phyloP scores from a whole-genome alignment of 2,329 filamentous ascomycete species.

The Periconia sp. region DNA sequence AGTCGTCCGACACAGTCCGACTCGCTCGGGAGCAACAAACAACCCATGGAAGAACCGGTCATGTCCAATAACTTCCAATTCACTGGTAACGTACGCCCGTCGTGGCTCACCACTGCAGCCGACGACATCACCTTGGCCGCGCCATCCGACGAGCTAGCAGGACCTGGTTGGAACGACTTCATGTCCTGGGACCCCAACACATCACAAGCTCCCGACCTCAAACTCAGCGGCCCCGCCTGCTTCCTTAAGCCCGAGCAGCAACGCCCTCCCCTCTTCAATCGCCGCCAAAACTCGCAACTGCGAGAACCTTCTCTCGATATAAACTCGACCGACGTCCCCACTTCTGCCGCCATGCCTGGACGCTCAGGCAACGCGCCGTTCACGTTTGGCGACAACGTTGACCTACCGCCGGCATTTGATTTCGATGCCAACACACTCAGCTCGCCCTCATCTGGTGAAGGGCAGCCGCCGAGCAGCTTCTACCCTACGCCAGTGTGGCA shows the following conservation, averaged over 20 bases:
- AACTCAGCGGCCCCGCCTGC: slow-evolving; percentile 35
- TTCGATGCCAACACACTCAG: slow-evolving; percentile 38
- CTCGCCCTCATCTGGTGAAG: slow-evolving; percentile 36
- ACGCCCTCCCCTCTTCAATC: slow-evolving; percentile 31
- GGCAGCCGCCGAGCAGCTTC: slow-evolving; percentile 35
- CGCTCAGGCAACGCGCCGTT: slow-evolving; percentile 31
- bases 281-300: slow-evolving; percentile 32
- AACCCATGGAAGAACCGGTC: slow-evolving; percentile 42
- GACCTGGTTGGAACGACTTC: slow-evolving; percentile 55
- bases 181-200: slow-evolving; percentile 54
- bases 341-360: slow-evolving; percentile 27
- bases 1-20: slow-evolving; percentile 13
- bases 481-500: slow-evolving; percentile 41
- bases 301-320: slow-evolving; percentile 20
- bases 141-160: slow-evolving; percentile 35
- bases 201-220: slow-evolving; percentile 35
- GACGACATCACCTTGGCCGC: slow-evolving; percentile 41
- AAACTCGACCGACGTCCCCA: slow-evolving; percentile 25
- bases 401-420: slow-evolving; percentile 41
- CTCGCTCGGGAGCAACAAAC: slow-evolving; percentile 12
- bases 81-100: slow-evolving; percentile 32
- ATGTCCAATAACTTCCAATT: slow-evolving; percentile 43
- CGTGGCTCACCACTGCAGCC: slow-evolving; percentile 41
- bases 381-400: slow-evolving; percentile 40
- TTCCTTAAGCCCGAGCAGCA: slow-evolving; percentile 34